Evolutionary conservation across 2,329 filamentous ascomycete genomes (phyloP).

Genomic region (Madurella fahalii): DNA sequence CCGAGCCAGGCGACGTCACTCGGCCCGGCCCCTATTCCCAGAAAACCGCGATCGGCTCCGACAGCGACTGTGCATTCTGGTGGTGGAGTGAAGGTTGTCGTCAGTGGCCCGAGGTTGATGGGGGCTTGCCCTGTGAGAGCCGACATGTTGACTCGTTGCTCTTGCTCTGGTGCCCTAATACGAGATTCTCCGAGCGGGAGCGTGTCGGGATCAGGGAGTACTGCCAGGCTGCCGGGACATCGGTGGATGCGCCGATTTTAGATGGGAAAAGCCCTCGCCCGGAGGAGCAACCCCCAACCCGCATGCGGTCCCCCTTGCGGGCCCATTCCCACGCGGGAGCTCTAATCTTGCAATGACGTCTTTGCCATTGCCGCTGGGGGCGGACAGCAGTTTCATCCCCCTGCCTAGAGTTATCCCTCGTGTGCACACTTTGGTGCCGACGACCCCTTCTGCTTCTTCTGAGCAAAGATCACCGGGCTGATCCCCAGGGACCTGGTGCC

Average conservation of each 20-base stretch:
- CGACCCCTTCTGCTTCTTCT: background rate
- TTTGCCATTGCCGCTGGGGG: background rate
- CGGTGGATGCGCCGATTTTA: conserved; percentile 5
- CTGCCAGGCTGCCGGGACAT: background rate
- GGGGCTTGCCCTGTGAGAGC: conserved; percentile 24
- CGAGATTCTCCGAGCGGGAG: background rate
- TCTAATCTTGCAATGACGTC: background rate
- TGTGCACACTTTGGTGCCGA: conserved; percentile 5
- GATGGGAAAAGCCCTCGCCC: conserved; percentile 6
- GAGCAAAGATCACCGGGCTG: conserved; percentile 9
- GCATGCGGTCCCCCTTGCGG: conserved; percentile 15
- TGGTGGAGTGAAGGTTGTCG: conserved; percentile 27
- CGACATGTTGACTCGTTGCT: conserved; percentile 19
- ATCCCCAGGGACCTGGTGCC: conserved; percentile 6
- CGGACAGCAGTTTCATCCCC: conserved; percentile 9
- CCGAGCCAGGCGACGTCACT: conserved; percentile 20
- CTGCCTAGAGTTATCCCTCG: conserved; percentile 1
- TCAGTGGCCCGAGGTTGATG: conserved; percentile 27
- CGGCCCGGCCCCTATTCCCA: conserved; percentile 12
- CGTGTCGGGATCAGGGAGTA: background rate
- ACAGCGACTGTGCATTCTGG: conserved; percentile 26
- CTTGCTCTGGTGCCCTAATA: background rate
- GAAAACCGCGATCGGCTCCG: conserved; percentile 13
- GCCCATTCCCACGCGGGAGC: conserved; percentile 11
- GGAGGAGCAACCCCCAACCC: background rate